Evolutionary conservation across 352 stramenopile species (phyloP), one percentile per base, ranked within the genome.

Genomic region (Globisporangium recalcitrans): DNA sequence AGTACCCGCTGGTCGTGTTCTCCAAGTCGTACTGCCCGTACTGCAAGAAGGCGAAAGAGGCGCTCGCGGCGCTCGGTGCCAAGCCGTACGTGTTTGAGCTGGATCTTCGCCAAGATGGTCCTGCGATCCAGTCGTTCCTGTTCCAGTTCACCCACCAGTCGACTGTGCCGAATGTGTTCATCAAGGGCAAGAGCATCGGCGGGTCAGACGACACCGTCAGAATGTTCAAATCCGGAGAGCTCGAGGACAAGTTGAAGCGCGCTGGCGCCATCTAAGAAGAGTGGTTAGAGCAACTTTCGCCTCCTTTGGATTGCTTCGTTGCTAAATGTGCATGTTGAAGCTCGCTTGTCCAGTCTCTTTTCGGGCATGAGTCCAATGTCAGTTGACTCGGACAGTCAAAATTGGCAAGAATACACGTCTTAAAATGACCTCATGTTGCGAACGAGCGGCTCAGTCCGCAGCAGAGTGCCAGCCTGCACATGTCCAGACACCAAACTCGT

Each of bases 161-260:
- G 56, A 99, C 95, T 3, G 97, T 99, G 44, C 97, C 97, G 0
- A 99, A 99, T 71, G 94, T 99, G 36, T 99, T 99, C 73, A 93
- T 99, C 54, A 93, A 91, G 59, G 92, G 92, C 58, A 90, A 97
- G 64, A 96, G 93, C 74, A 83, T 99, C 54, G 97, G 97, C 61
- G 97, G 97, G 44, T 93, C 97, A 62, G 95, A 99, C 74, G 89
- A 98, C 59, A 97, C 92, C 5, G 84, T 97, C 60, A 76, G 73
- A 34, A 77, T 97, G 59, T 78, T 84, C 38, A 73, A 80, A 48
- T 91, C 72, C 38, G 96, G 96, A 60, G 87, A 98, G 59, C 73
- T 99, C 34, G 60, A 90, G 68, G 71, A 96, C 62, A 82, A 97
- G 48, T 78, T 99, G 52, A 82, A 87, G 63, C 66, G 70, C 32